Evolutionary conservation across 192 early-diverging fungal genomes (phyloP).

Genomic region (Lunasporangiospora selenospora): DNA sequence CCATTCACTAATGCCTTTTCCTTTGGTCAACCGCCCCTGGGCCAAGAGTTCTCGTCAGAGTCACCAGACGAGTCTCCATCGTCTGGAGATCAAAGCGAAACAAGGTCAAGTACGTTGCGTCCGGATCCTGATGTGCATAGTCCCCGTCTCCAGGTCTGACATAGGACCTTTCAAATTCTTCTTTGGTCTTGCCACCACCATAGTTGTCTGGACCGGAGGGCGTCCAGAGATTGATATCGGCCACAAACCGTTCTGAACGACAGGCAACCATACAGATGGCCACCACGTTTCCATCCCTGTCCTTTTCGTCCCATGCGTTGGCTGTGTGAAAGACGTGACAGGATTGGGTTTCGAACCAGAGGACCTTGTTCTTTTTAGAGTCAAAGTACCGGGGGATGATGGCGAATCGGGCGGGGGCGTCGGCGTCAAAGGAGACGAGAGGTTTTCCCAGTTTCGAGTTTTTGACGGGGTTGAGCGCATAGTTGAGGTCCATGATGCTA

Average conservation of each 20-base stretch:
- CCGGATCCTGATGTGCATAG: slow-evolving; percentile 22
- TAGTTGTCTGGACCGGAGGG: slow-evolving; percentile 4
- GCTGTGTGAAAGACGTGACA: slow-evolving; percentile 43
- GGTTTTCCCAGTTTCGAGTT: slow-evolving; percentile 10
- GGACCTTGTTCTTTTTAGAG: slow-evolving; percentile 9
- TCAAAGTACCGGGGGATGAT: slow-evolving; percentile 38
- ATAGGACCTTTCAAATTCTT: slow-evolving; percentile 10
- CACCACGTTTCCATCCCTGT: slow-evolving; percentile 21
- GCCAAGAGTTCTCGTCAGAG: slow-evolving; percentile 22
- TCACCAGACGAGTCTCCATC: slow-evolving; percentile 18
- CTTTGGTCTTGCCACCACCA: slow-evolving; percentile 30
- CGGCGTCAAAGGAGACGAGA: slow-evolving; percentile 16
- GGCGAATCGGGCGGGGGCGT: slow-evolving; percentile 14
- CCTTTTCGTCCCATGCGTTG: slow-evolving; percentile 39
- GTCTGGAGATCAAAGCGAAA: slow-evolving; percentile 36
- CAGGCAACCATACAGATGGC: slow-evolving; percentile 37
- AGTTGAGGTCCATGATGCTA: slow-evolving; percentile 22
- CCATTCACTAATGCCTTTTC: slow-evolving; percentile 1
- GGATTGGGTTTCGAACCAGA: slow-evolving; percentile 32
- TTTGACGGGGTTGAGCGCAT: background rate
- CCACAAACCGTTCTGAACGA: slow-evolving; percentile 21
- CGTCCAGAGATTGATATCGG: slow-evolving; percentile 29
- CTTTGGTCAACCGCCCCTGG: slow-evolving; percentile 8
- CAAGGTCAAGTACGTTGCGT: slow-evolving; percentile 23
- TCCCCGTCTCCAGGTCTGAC: slow-evolving; percentile 12